Percentiles rank a stretch among this genome's conserved stretches.
Evolutionary conservation across 2,329 filamentous ascomycete genomes (phyloP).

Genomic region (Pseudogymnoascus sp.): DNA sequence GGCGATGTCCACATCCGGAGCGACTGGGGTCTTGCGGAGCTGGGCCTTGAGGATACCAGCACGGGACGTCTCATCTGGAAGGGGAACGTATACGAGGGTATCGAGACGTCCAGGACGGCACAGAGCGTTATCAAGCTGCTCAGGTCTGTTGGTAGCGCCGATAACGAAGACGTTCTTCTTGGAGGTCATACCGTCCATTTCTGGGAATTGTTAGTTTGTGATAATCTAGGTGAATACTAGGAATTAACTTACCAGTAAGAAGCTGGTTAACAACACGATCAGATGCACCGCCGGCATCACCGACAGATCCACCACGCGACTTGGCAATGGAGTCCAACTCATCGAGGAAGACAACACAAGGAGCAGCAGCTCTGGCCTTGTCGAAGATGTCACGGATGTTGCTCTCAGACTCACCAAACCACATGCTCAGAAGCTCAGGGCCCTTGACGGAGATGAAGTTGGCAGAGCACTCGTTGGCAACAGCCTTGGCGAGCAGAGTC

Average conservation of each 20-base stretch:
- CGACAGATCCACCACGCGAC: constrained; percentile 92
- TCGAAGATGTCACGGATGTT: constrained; percentile 99
- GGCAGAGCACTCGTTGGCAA: constrained; percentile 97
- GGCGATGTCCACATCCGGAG: constrained; percentile 75
- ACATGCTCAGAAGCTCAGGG: constrained; percentile 97
- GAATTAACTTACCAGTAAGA: constrained; percentile 66
- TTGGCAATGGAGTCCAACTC: constrained; percentile 99
- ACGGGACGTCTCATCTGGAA: constrained; percentile 87
- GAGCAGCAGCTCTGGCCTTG: constrained; percentile 95
- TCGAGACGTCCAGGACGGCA: constrained; percentile 98
- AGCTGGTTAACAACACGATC: constrained; percentile 99
- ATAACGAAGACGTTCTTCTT: constrained; percentile 99
- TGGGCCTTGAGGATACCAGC: constrained; percentile 87
- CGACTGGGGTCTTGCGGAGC: constrained; percentile 94
- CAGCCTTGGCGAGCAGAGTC: constrained; percentile 97
- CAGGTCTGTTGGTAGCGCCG: constrained; percentile 94
- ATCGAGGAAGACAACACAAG: constrained; percentile 97
- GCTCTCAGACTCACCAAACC: constrained; percentile 99
- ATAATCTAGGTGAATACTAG: constrained; percentile 10
- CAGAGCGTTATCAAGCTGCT: constrained; percentile 95
- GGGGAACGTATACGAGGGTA: constrained; percentile 94
- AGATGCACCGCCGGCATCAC: constrained; percentile 94
- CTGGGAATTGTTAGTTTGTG: constrained; percentile 44
- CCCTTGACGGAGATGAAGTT: constrained; percentile 99
- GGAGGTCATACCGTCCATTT: constrained; percentile 99